Evolutionary conservation across 768 basidiomycete genomes (phyloP).

Genomic region (Pisolithus sp.): DNA sequence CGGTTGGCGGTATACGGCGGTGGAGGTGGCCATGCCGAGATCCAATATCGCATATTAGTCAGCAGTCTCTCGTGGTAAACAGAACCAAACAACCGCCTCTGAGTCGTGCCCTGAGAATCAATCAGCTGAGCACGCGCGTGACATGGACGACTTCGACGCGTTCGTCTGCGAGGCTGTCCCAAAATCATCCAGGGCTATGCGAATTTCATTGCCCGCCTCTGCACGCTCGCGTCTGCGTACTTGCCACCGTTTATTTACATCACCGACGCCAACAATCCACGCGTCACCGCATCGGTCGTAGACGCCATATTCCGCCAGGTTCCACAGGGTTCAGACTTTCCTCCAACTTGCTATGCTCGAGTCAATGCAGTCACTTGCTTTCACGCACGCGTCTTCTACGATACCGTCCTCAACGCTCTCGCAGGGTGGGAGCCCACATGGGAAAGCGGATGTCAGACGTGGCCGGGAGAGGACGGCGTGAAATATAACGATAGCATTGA

Average conservation of each 20-base stretch:
- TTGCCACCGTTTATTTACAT: constrained; percentile 67
- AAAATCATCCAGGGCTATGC: constrained; percentile 20
- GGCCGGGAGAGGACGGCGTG: constrained; percentile 33
- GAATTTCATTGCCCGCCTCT: constrained; percentile 19
- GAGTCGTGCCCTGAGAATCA: too few relatives aligned
- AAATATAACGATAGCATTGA: constrained; percentile 39
- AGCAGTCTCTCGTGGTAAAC: too few relatives aligned
- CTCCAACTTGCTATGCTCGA: constrained; percentile 33
- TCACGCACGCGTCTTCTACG: constrained; percentile 52
- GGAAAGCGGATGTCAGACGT: constrained; percentile 53
- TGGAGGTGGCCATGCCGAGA: too few relatives aligned
- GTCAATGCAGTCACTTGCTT: constrained; percentile 57
- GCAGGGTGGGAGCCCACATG: constrained; percentile 48
- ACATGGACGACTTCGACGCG: constrained; percentile 16
- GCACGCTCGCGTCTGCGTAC: constrained; percentile 25
- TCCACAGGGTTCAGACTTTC: constrained; percentile 3
- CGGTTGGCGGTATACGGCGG: background rate
- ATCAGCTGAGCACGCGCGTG: too few relatives aligned
- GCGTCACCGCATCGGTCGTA: constrained; percentile 41
- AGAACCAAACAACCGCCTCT: too few relatives aligned
- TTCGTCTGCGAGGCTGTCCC: constrained; percentile 2
- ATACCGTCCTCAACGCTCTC: constrained; percentile 52
- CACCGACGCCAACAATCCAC: constrained; percentile 48
- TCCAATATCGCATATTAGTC: too few relatives aligned
- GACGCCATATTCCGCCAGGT: constrained; percentile 26